Evolutionary conservation across 106 monocot species (phyloP).

Genomic region (Platanthera zijinensis): DNA sequence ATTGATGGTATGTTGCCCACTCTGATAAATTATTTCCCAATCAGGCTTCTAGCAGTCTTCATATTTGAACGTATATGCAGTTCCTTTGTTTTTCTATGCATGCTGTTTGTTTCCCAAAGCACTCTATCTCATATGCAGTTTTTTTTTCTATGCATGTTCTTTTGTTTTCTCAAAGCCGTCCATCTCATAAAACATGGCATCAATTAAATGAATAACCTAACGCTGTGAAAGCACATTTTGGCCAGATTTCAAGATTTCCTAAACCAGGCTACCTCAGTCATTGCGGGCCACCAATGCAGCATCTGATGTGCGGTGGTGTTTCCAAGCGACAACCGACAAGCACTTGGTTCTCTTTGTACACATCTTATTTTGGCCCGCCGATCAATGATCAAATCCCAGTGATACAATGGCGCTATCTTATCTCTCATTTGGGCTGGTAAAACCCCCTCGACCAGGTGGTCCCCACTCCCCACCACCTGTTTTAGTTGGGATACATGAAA

Average conservation of each 20-base stretch:
- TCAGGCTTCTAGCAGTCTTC: neutral
- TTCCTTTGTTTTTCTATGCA: neutral
- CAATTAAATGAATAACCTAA: neutral
- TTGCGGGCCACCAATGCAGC: neutral
- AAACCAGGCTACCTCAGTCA: neutral
- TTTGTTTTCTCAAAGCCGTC: neutral
- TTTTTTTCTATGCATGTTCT: neutral
- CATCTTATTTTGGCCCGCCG: too few relatives aligned
- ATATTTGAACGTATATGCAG: neutral
- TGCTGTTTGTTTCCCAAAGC: neutral
- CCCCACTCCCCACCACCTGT: too few relatives aligned
- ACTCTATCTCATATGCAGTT: neutral
- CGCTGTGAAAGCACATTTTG: neutral
- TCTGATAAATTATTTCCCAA: neutral
- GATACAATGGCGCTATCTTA: too few relatives aligned
- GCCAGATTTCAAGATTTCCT: neutral
- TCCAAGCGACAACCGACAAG: too few relatives aligned
- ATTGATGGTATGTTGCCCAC: constrained; percentile 32
- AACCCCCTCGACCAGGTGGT: too few relatives aligned
- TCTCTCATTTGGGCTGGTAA: too few relatives aligned
- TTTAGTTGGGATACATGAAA: too few relatives aligned
- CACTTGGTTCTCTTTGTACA: too few relatives aligned
- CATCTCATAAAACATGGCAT: neutral
- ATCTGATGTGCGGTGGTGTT: too few relatives aligned
- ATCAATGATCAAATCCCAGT: too few relatives aligned